Percentiles rank a stretch among this genome's conserved stretches.
Evolutionary conservation across 1,139 yeast genomes (phyloP).

Genomic region (Nakaseomyces delphensis): DNA sequence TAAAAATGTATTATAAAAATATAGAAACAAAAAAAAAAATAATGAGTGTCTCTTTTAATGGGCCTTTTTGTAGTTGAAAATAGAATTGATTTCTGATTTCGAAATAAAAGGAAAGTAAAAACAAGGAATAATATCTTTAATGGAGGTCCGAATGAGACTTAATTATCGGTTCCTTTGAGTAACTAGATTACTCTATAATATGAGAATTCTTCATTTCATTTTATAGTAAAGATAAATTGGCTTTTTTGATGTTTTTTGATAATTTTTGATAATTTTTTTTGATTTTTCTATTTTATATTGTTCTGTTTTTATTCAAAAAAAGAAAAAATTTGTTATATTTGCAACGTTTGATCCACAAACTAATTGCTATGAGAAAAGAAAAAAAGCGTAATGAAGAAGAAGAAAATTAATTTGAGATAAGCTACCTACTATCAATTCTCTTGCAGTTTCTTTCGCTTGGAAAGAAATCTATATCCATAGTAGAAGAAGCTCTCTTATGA

Average conservation of each 20-base stretch:
- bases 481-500: conserved; percentile 5
- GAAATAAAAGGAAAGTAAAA: background rate
- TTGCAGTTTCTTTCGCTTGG: conserved; percentile 2
- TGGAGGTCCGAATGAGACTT: too few species aligned
- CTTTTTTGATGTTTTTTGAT: background rate
- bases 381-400: conserved; percentile 1
- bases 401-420: too few species aligned
- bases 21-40: conserved; percentile 1
- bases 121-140: background rate
- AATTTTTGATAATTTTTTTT: too few species aligned
- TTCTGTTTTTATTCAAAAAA: too few species aligned
- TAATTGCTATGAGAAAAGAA: conserved; percentile 3
- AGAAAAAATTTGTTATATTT: background rate
- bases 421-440: conserved; percentile 6
- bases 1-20: conserved; percentile 1
- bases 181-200: conserved; percentile 1
- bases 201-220: conserved; percentile 1
- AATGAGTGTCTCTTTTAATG: conserved; percentile 6
- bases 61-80: background rate
- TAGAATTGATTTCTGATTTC: background rate
- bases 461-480: conserved; percentile 3
- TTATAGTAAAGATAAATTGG: background rate
- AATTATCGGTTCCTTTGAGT: too few species aligned
- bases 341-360: conserved; percentile 6
- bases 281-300: too few species aligned